phyloP scores from a whole-genome alignment of 73 alveolate species.

The Symbiodinium pilosum region DNA sequence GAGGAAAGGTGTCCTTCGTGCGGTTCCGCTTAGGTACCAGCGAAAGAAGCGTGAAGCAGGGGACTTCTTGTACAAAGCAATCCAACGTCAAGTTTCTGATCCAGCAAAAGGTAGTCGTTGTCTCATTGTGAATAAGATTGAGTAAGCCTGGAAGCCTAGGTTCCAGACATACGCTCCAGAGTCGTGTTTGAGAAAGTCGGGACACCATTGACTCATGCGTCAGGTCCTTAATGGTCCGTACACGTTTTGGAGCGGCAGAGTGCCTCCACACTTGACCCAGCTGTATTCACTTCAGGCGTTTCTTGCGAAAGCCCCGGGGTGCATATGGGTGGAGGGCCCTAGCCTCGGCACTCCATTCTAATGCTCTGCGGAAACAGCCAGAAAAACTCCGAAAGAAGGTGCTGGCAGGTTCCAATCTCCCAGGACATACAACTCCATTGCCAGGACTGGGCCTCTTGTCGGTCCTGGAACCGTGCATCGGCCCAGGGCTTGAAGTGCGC shows the following conservation, averaged over 20 bases:
- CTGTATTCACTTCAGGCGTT: constrained; percentile 34
- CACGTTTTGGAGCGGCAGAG: background rate
- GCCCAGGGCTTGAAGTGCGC: background rate
- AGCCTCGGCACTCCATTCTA: too few species aligned
- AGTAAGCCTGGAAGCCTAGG: too few species aligned
- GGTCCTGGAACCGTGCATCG: background rate
- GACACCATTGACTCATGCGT: constrained; percentile 73
- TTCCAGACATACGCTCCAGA: constrained; percentile 86
- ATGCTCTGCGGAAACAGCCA: too few species aligned
- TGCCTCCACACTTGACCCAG: background rate
- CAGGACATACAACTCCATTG: constrained; percentile 61
- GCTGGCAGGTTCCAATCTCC: constrained; percentile 77
- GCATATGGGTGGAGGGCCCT: constrained; percentile 89
- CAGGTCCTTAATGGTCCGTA: background rate
- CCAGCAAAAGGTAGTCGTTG: background rate
- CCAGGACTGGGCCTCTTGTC: background rate
- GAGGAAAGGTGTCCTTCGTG: background rate
- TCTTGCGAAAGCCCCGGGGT: constrained; percentile 76
- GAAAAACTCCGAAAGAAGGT: background rate
- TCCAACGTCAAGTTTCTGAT: constrained; percentile 35
- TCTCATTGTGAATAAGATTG: background rate
- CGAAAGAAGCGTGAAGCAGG: constrained; percentile 67
- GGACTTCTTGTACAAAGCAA: constrained; percentile 47
- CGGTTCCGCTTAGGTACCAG: constrained; percentile 79
- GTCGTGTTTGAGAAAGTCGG: constrained; percentile 84